These are phyloP conservation scores for Claviceps africana DNA, from an alignment of 2,329 filamentous ascomycete species.

Conservation along the genomic window DNA sequence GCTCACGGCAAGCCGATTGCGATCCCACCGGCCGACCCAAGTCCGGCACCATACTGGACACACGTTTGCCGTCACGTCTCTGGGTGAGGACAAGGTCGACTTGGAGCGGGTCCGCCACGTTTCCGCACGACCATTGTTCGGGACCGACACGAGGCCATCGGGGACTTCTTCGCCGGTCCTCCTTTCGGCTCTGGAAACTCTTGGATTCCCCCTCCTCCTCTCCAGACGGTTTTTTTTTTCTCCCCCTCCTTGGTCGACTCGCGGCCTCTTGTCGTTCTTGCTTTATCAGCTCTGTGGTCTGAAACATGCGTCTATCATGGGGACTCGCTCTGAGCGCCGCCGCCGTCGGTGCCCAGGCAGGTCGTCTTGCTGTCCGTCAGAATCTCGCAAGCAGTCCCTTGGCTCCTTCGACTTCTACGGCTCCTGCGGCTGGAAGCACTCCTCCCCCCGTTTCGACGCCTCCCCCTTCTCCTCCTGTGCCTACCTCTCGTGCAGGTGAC, in stretches of 20 bases:
- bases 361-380: conserved; percentile 3
- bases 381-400: neutral
- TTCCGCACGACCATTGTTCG: neutral
- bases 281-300: conserved; percentile 3
- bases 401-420: neutral
- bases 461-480: neutral
- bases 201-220: neutral
- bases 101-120: neutral
- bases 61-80: neutral
- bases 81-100: neutral
- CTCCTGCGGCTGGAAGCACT: neutral
- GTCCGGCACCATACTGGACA: neutral
- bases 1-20: neutral
- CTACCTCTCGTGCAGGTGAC: conserved; percentile 8
- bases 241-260: too few relatives aligned
- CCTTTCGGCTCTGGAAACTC: neutral
- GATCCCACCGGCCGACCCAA: neutral
- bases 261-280: neutral
- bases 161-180: neutral
- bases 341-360: conserved; percentile 10
- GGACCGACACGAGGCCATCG: neutral
- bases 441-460: conserved; percentile 8
- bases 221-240: neutral
- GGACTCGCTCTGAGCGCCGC: conserved; percentile 12
- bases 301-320: conserved; percentile 11